Evolutionary conservation across 2,329 filamentous ascomycete species (phyloP).

Genomic region (Claviceps arundinis): DNA sequence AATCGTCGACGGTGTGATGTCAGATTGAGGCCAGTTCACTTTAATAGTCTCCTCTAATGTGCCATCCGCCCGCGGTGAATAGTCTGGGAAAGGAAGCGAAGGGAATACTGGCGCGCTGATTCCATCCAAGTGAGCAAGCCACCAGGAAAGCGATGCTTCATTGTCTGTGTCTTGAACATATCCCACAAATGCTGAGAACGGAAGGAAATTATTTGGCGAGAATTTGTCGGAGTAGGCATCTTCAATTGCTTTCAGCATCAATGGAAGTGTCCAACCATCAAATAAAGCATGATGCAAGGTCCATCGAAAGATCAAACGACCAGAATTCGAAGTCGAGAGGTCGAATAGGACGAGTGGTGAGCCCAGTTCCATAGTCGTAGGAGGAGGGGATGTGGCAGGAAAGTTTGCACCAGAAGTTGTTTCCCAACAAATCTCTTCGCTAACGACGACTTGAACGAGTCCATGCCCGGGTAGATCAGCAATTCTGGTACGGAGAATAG

Average conservation of each 20-base stretch:
- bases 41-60: conserved; percentile 10
- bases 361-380: conserved; percentile 21
- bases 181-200: conserved; percentile 22
- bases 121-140: not conserved
- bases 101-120: conserved; percentile 18
- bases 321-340: conserved; percentile 16
- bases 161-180: not conserved
- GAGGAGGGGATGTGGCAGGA: no score
- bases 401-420: conserved; percentile 3
- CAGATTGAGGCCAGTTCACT: no score
- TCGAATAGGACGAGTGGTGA: conserved; percentile 26
- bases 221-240: conserved; percentile 7
- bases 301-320: conserved; percentile 23
- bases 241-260: conserved; percentile 23
- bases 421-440: conserved; percentile 19
- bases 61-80: conserved; percentile 31
- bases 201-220: not conserved
- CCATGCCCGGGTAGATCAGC: conserved; percentile 26
- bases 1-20: no score
- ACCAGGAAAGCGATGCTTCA: not conserved
- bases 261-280: conserved; percentile 31
- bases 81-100: conserved; percentile 25
- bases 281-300: conserved; percentile 37
- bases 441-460: conserved; percentile 29
- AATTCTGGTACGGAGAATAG: conserved; percentile 32